Percentiles rank a stretch among this genome's conserved stretches.
Conservation (phyloP, 495 filamentous ascomycete genomes). For the Penicillium diatomitis region DNA sequence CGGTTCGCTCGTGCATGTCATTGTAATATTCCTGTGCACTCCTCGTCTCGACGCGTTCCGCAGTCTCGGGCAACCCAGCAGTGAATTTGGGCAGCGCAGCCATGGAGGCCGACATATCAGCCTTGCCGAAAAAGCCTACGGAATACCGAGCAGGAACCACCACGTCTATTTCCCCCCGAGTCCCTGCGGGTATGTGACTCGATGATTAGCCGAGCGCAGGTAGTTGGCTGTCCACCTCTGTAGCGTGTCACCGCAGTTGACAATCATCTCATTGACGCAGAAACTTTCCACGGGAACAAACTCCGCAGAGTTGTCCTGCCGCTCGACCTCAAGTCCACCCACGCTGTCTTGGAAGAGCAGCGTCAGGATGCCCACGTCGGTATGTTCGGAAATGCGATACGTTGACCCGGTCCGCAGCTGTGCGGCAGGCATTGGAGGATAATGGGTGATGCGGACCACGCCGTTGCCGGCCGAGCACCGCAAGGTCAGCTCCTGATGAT, state of each 20-base stretch:
- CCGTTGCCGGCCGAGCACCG: slow-evolving; percentile 41
- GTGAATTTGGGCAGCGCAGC: too few species aligned
- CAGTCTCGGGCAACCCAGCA: too few species aligned
- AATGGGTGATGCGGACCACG: slow-evolving; percentile 36
- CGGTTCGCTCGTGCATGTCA: too few species aligned
- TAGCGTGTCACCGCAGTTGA: slow-evolving; percentile 59
- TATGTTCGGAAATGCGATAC: slow-evolving; percentile 32
- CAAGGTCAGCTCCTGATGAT: slow-evolving; percentile 32
- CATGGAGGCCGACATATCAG: slow-evolving; percentile 12
- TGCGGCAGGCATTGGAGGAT: slow-evolving; percentile 19
- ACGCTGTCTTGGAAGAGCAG: slow-evolving; percentile 40
- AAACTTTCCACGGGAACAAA: slow-evolving; percentile 39
- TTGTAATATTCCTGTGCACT: too few species aligned
- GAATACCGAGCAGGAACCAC: slow-evolving; percentile 22
- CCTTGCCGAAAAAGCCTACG: slow-evolving; percentile 28
- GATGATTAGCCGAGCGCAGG: slow-evolving; percentile 25
- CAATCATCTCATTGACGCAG: slow-evolving; percentile 44
- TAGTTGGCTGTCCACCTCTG: slow-evolving; percentile 52
- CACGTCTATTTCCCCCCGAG: slow-evolving; percentile 9
- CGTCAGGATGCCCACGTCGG: slow-evolving; percentile 40
- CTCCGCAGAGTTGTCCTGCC: slow-evolving; percentile 19
- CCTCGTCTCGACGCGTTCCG: too few species aligned
- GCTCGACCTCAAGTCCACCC: slow-evolving; percentile 38
- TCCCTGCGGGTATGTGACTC: slow-evolving; percentile 17
- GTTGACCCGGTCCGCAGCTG: slow-evolving; percentile 14